These are phyloP conservation scores for Canna indica DNA, from an alignment of 176 grass and related monocot genomes.

Conservation along the genomic window DNA sequence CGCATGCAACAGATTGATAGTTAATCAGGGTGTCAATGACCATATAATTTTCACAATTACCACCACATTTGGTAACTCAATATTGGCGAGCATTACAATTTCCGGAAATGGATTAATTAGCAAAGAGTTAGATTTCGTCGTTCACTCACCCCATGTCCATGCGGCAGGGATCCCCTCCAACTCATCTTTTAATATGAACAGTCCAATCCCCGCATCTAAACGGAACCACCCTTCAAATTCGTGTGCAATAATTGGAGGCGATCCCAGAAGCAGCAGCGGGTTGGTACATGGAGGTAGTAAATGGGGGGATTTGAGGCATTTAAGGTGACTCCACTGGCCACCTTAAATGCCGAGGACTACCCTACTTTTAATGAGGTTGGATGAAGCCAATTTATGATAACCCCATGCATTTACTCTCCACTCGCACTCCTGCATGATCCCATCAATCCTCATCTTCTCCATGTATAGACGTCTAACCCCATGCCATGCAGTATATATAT, in stretches of 20 bases:
- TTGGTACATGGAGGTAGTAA: slow-evolving; percentile 31
- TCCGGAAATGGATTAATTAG: background rate
- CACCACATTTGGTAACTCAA: background rate
- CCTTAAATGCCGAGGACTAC: slow-evolving; percentile 56
- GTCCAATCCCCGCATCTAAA: background rate
- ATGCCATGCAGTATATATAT: too few relatives aligned
- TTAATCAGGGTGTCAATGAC: too few relatives aligned
- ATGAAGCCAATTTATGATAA: slow-evolving; percentile 64
- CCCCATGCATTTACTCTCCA: slow-evolving; percentile 42
- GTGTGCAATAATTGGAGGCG: background rate
- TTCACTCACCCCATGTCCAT: background rate
- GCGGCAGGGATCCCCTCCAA: background rate
- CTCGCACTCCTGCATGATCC: slow-evolving; percentile 48
- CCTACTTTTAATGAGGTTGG: slow-evolving; percentile 68
- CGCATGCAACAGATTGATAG: too few relatives aligned
- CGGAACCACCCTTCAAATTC: background rate
- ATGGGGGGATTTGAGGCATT: slow-evolving; percentile 81
- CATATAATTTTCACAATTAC: too few relatives aligned
- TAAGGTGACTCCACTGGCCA: slow-evolving; percentile 71
- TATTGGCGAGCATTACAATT: background rate
- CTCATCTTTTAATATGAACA: too few relatives aligned
- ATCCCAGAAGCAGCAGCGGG: background rate
- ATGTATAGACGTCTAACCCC: too few relatives aligned
- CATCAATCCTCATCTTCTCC: slow-evolving; percentile 33
- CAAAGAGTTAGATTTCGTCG: background rate